Evolutionary conservation across 177 flowering plant species (phyloP), one percentile per base, ranked within the genome.

Genomic region (Tripterygium wilfordii): DNA sequence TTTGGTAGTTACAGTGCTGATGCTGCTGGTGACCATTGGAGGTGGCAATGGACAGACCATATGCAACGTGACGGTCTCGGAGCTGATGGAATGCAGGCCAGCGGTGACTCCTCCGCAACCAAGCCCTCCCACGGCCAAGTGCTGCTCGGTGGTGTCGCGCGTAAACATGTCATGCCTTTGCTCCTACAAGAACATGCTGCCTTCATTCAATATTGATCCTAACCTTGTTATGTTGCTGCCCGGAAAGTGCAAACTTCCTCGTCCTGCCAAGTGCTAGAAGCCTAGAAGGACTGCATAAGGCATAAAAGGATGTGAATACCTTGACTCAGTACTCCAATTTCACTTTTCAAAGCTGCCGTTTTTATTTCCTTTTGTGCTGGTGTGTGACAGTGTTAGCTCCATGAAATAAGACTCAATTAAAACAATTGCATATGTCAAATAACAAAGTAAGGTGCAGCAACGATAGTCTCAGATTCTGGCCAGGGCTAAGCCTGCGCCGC

Each of bases 181-280:
- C 70, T 37, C 64, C 20, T 80, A 67, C 61, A 66, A 58, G 63
- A 69, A 9, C 4, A 1, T 63, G 10, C 43, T 77, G 53, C 66
- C 73, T 39, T 39, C 71, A 1, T 45, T 72, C 15, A 82, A 82
- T 0, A 64, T 80, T 10, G 78, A 80, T 18, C 78, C 80, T 0
- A 56, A 61, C 2, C 76, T 72, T 25, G 86, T 82, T 36, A 25
- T 80, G 62, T 61, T 67, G 51, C 80, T 80, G 13, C 82, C 82
- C 41, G 29, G 13, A 5, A 75, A 72, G 60, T 80, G 86, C 70
- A 70, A 68, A 10, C 51, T 77, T 41, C 61, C 80, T 33, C 40
- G 49, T 45, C 56, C 79, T 2, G 25, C 66, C 20, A 32, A 46
- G 8, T 78, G 84, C 63, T 71, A 60, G 37, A 45, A 4, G 12